These are phyloP conservation scores for Boehmeria nivea DNA, from an alignment of 306 rosid genomes.

Conservation along the genomic window DNA sequence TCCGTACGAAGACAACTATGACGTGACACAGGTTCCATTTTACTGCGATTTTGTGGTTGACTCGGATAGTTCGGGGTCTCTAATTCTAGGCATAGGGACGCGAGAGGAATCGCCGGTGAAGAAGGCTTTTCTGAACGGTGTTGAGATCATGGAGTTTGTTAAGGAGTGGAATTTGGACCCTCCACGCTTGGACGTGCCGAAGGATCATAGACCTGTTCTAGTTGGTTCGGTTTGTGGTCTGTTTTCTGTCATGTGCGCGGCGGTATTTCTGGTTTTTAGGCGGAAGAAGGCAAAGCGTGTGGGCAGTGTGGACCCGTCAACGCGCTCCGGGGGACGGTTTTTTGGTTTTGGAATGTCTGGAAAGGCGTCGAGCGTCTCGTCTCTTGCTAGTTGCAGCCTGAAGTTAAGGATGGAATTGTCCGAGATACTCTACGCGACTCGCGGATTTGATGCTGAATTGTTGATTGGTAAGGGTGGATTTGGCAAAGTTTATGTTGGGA, in stretches of 20 bases:
- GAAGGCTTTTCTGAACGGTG: constrained; percentile 32
- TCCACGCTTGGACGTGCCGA: too few species aligned
- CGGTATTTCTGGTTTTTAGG: constrained; percentile 19
- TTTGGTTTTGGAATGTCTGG: constrained; percentile 17
- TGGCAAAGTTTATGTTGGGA: constrained; percentile 45
- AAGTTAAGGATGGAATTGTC: constrained; percentile 31
- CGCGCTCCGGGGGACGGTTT: too few species aligned
- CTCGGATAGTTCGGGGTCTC: constrained; percentile 20
- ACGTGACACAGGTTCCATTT: background rate
- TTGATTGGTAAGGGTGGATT: constrained; percentile 32
- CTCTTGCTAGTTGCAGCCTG: constrained; percentile 28
- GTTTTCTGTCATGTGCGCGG: background rate
- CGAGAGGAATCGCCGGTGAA: rapidly evolving
- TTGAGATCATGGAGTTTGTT: constrained; percentile 38
- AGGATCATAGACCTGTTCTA: background rate
- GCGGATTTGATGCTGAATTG: constrained; percentile 24
- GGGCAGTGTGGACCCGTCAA: constrained; percentile 16
- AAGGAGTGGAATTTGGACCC: background rate
- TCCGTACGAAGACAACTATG: background rate
- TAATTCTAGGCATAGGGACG: constrained; percentile 11
- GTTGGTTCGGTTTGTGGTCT: constrained; percentile 27
- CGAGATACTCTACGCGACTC: constrained; percentile 40
- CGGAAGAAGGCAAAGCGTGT: constrained; percentile 10
- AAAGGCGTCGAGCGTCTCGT: too few species aligned
- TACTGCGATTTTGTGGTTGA: constrained; percentile 28